Conservation (phyloP, 2,329 filamentous ascomycete species). For the Monosporascus ibericus region DNA sequence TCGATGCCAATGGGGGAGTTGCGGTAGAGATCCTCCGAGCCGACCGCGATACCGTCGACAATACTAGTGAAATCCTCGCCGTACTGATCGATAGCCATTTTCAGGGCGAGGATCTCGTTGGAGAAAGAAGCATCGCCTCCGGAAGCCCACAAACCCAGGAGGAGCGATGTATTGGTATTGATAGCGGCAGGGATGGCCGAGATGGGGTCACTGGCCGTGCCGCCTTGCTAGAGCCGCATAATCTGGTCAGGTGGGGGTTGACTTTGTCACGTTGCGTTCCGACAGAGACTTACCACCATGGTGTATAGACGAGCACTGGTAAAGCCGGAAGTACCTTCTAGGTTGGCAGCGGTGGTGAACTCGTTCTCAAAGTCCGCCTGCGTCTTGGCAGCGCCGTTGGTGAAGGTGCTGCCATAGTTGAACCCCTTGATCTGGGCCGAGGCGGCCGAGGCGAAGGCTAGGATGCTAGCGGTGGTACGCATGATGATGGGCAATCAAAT, state of each 20-base stretch:
- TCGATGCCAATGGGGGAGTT: conserved; percentile 63
- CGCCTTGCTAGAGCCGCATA: conserved; percentile 47
- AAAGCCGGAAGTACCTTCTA: conserved; percentile 60
- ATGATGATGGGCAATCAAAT: conserved; percentile 9
- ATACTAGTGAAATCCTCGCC: conserved; percentile 58
- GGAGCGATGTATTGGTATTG: conserved; percentile 67
- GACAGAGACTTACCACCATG: conserved; percentile 46
- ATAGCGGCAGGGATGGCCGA: conserved; percentile 67
- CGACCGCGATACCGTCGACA: conserved; percentile 78
- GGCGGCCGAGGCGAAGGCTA: conserved; percentile 33
- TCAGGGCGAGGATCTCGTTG: conserved; percentile 70
- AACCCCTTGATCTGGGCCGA: conserved; percentile 52
- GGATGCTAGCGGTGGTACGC: conserved; percentile 16
- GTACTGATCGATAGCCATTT: conserved; percentile 61
- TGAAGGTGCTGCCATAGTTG: conserved; percentile 65
- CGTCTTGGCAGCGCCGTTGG: conserved; percentile 51
- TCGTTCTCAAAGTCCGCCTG: conserved; percentile 64
- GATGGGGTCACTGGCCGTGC: conserved; percentile 49
- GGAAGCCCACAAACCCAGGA: conserved; percentile 81
- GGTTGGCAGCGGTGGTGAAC: conserved; percentile 59
- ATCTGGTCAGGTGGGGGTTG: conserved; percentile 4
- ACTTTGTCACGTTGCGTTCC: not conserved
- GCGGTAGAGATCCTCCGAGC: conserved; percentile 82
- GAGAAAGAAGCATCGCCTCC: conserved; percentile 55
- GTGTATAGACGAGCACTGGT: conserved; percentile 70